phyloP scores from a whole-genome alignment of 495 filamentous ascomycete species.

The Xylaria flabelliformis region DNA sequence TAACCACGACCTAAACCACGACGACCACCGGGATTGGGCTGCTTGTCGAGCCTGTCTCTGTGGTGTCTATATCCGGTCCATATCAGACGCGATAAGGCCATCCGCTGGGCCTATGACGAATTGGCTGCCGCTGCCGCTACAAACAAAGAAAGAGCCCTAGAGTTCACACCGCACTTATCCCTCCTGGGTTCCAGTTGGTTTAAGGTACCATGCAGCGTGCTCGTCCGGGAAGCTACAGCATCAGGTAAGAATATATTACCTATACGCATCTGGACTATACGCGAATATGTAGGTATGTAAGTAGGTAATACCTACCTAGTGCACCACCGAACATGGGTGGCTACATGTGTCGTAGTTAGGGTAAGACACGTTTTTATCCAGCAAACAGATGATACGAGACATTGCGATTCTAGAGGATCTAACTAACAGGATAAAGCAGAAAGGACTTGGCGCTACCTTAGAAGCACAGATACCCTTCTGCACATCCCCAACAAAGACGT shows the following conservation, averaged over 20 bases:
- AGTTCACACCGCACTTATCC: slow-evolving; percentile 6
- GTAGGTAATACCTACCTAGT: neutral
- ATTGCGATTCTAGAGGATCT: neutral
- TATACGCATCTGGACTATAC: neutral
- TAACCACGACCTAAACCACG: slow-evolving; percentile 25
- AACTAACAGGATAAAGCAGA: neutral
- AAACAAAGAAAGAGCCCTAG: neutral
- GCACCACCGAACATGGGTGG: neutral
- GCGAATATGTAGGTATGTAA: neutral
- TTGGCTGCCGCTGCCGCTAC: neutral
- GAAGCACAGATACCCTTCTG: neutral
- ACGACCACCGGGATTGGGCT: neutral
- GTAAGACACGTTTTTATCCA: neutral
- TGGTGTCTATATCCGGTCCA: neutral
- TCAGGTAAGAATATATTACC: neutral
- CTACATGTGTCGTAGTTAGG: neutral
- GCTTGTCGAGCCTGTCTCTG: neutral
- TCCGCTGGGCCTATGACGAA: slow-evolving; percentile 23
- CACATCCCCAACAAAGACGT: neutral
- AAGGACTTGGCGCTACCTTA: neutral
- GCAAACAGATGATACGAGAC: neutral
- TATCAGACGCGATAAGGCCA: slow-evolving; percentile 23
- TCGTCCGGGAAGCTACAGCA: neutral
- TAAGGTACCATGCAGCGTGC: slow-evolving; percentile 16
- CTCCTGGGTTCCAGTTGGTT: neutral